These are phyloP conservation scores for Blastobotrys proliferans DNA, from an alignment of 1,139 yeast genomes.

Conservation along the genomic window DNA sequence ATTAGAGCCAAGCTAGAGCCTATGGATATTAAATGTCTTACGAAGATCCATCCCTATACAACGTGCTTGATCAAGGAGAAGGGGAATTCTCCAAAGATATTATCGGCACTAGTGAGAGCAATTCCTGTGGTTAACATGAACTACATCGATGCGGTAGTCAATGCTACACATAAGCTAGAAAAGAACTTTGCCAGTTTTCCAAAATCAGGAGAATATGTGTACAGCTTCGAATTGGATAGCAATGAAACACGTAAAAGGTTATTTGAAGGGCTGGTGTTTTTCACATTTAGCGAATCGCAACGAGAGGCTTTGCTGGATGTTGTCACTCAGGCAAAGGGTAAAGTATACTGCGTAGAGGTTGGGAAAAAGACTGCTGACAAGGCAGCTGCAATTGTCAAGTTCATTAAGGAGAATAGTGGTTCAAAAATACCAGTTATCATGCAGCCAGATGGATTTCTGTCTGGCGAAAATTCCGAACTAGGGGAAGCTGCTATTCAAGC, in stretches of 20 bases:
- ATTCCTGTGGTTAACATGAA: slow-evolving; percentile 28
- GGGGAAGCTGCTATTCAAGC: slow-evolving; percentile 17
- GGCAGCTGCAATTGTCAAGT: slow-evolving; percentile 12
- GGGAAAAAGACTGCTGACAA: background rate
- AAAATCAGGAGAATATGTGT: slow-evolving; percentile 21
- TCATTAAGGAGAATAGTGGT: slow-evolving; percentile 3
- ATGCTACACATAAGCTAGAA: slow-evolving; percentile 16
- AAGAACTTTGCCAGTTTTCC: slow-evolving; percentile 24
- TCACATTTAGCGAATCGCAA: slow-evolving; percentile 18
- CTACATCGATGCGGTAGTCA: slow-evolving; percentile 20
- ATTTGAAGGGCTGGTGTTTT: slow-evolving; percentile 21
- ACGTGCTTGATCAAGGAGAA: slow-evolving; percentile 21
- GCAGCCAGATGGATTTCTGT: background rate
- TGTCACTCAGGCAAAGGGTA: slow-evolving; percentile 27
- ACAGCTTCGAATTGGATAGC: slow-evolving; percentile 18
- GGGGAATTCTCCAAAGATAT: slow-evolving; percentile 20
- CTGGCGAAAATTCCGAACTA: background rate
- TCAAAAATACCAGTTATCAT: slow-evolving; percentile 3
- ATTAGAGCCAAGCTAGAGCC: slow-evolving; percentile 16
- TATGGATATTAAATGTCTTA: slow-evolving; percentile 27
- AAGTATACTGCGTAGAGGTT: slow-evolving; percentile 4
- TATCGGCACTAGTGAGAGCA: slow-evolving; percentile 27
- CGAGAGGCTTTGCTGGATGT: slow-evolving; percentile 21
- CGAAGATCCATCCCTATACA: slow-evolving; percentile 24
- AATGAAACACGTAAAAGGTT: slow-evolving; percentile 21